phyloP scores from a whole-genome alignment of 257 asterid genomes.

The Solanum dulcamara region DNA sequence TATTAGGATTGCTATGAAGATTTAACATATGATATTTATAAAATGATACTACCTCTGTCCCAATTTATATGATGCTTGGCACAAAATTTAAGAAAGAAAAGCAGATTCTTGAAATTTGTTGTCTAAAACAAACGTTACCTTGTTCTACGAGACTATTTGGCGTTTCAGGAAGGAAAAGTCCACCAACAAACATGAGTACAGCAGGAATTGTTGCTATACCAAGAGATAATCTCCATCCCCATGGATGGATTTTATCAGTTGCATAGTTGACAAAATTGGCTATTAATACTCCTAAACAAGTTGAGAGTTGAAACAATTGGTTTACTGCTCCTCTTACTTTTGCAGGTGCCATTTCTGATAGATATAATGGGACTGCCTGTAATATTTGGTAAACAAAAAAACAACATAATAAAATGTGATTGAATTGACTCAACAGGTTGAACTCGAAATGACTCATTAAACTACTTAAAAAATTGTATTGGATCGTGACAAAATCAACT shows the following conservation, averaged over 20 bases:
- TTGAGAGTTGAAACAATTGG: slow-evolving; percentile 61
- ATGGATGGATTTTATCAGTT: slow-evolving; percentile 36
- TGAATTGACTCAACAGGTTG: too few species aligned
- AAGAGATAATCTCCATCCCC: slow-evolving; percentile 79
- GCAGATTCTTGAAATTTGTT: neutral
- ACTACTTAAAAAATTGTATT: too few species aligned
- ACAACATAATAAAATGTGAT: too few species aligned
- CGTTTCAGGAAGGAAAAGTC: slow-evolving; percentile 65
- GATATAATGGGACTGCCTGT: slow-evolving; percentile 75
- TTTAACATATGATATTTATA: too few species aligned
- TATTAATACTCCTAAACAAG: slow-evolving; percentile 49
- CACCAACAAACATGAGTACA: slow-evolving; percentile 43
- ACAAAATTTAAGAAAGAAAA: neutral
- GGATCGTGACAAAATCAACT: too few species aligned
- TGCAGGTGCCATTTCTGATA: slow-evolving; percentile 85
- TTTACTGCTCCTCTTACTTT: slow-evolving; percentile 58
- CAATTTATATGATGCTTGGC: neutral
- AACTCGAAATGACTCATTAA: too few species aligned
- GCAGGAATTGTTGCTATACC: slow-evolving; percentile 73
- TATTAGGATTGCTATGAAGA: too few species aligned
- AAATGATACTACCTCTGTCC: too few species aligned
- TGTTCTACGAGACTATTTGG: slow-evolving; percentile 73
- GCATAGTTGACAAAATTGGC: slow-evolving; percentile 62
- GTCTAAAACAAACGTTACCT: slow-evolving; percentile 6
- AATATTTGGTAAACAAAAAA: neutral